Evolutionary conservation across 2,329 filamentous ascomycete species (phyloP).

Genomic region (Fusarium verticillioides): DNA sequence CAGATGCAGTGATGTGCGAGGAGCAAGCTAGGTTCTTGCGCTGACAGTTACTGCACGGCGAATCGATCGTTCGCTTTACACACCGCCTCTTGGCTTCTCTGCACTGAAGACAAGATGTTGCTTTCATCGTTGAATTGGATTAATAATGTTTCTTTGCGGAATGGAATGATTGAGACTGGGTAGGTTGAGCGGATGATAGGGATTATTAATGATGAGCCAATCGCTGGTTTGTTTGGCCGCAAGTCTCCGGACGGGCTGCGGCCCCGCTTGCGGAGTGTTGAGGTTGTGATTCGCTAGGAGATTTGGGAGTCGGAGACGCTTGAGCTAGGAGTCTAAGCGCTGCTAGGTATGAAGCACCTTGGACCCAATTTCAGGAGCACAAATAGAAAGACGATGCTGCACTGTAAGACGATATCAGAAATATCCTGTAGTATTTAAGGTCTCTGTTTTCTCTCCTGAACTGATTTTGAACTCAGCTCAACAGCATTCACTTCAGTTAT

Average conservation of each 20-base stretch:
- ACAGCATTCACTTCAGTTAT: neutral
- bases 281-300: neutral
- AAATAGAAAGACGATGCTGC: neutral
- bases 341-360: neutral
- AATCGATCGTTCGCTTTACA: neutral
- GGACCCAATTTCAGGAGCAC: rapidly evolving
- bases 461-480: no score
- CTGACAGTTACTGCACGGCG: neutral
- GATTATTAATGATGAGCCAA: neutral
- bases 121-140: neutral
- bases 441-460: neutral
- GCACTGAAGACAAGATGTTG: conserved; percentile 1
- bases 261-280: neutral
- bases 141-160: neutral
- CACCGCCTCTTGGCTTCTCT: conserved; percentile 3
- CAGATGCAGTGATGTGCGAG: neutral
- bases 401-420: neutral
- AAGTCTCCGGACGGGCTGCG: neutral
- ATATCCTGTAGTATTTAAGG: neutral
- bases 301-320: neutral
- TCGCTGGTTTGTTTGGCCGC: neutral
- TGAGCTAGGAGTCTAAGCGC: rapidly evolving
- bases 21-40: neutral
- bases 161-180: neutral
- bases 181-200: neutral